These are phyloP conservation scores for Silene latifolia DNA, from an alignment of 148 eudicot species.

Conservation along the genomic window DNA sequence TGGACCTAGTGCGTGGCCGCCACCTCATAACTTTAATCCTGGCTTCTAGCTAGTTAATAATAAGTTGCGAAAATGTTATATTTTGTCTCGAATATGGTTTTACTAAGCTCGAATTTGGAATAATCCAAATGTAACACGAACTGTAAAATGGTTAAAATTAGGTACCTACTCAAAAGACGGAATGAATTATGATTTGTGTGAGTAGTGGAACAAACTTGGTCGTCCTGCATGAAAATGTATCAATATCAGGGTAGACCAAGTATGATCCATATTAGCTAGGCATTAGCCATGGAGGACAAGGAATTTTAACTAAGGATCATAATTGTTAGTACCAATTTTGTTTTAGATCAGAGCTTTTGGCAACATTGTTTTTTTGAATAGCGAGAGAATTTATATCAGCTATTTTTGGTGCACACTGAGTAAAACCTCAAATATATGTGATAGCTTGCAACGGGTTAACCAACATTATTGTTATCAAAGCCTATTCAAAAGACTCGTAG, in stretches of 20 bases:
- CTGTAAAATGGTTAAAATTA: neutral
- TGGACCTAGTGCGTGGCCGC: constrained; percentile 52
- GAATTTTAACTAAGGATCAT: neutral
- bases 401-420: no score
- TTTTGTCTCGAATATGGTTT: neutral
- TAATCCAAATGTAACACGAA: neutral
- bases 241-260: constrained; percentile 43
- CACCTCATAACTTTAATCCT: constrained; percentile 30
- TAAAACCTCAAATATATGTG: no score
- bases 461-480: neutral
- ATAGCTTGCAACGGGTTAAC: neutral
- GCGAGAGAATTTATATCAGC: no score
- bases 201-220: constrained; percentile 65
- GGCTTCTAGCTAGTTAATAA: constrained; percentile 15
- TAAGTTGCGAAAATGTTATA: neutral
- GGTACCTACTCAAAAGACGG: neutral
- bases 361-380: neutral
- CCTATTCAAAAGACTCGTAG: no score
- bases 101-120: neutral
- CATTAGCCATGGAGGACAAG: neutral
- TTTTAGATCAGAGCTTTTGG: no score
- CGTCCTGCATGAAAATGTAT: constrained; percentile 23
- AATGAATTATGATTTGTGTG: neutral
- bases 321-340: neutral
- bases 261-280: constrained; percentile 45